Percentiles rank a stretch among this genome's conserved stretches.
These are phyloP conservation scores for Populus pruinosa DNA, from an alignment of 345 rosid genomes.

Conservation along the genomic window DNA sequence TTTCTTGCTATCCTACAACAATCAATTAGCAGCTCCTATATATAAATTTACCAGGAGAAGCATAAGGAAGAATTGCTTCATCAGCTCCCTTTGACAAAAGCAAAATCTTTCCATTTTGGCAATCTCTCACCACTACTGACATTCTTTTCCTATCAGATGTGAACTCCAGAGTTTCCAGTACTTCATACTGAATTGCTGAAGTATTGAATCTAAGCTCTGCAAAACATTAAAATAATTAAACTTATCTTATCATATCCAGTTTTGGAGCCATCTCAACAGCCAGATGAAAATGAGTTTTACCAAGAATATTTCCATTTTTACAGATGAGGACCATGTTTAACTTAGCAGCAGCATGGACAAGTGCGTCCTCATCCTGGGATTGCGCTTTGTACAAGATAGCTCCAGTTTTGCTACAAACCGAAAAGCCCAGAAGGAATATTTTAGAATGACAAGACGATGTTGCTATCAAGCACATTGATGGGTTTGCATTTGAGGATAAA, in stretches of 20 bases:
- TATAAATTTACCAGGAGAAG: conserved; percentile 54
- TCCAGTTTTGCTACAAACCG: conserved; percentile 72
- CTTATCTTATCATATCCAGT: conserved; percentile 2
- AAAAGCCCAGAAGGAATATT: conserved; percentile 6
- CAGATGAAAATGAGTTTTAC: conserved; percentile 44
- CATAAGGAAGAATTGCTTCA: conserved; percentile 87
- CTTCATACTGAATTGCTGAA: conserved; percentile 57
- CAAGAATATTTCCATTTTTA: conserved; percentile 69
- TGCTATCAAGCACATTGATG: background rate
- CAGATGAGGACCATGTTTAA: conserved; percentile 72
- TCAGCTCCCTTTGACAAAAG: conserved; percentile 97
- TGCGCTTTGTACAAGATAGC: conserved; percentile 78
- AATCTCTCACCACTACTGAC: conserved; percentile 87
- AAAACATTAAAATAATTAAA: conserved; percentile 23
- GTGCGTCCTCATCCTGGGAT: conserved; percentile 99
- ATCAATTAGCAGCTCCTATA: conserved; percentile 6
- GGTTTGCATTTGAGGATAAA: background rate
- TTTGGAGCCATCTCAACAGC: conserved; percentile 9
- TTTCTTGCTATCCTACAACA: background rate
- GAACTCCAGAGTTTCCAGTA: conserved; percentile 85
- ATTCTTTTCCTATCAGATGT: conserved; percentile 97
- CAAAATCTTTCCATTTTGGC: conserved; percentile 62
- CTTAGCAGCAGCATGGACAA: conserved; percentile 87
- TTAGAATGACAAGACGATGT: background rate
- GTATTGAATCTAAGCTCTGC: conserved; percentile 79